A percentile compares a stretch with the other conserved stretches of the same genome.
These are phyloP conservation scores for Exophiala lecanii-corni DNA, from an alignment of 2,329 filamentous ascomycete genomes.

Conservation along the genomic window DNA sequence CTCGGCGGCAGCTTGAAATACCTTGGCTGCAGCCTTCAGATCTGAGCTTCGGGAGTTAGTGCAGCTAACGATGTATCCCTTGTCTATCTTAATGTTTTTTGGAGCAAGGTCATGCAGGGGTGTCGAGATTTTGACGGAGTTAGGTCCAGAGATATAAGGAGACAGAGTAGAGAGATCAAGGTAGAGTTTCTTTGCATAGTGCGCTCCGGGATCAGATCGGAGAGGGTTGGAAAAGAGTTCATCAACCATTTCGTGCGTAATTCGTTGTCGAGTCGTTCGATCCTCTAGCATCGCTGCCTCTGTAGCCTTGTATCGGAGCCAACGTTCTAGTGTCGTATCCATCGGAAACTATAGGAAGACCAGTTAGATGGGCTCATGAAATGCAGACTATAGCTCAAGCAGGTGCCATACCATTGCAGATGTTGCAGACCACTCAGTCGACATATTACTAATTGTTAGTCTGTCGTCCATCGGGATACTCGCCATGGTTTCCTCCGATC, in stretches of 20 bases:
- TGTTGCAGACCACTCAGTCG: slow-evolving; percentile 31
- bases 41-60: slow-evolving; percentile 83
- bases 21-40: slow-evolving; percentile 72
- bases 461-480: slow-evolving; percentile 69
- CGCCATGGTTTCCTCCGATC: slow-evolving; percentile 69
- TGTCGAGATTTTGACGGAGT: slow-evolving; percentile 82
- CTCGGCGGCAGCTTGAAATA: slow-evolving; percentile 72
- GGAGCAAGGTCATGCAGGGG: slow-evolving; percentile 68
- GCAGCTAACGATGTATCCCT: slow-evolving; percentile 84
- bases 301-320: slow-evolving; percentile 74
- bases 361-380: slow-evolving; percentile 35
- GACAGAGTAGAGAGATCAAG: slow-evolving; percentile 78
- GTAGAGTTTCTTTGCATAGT: slow-evolving; percentile 78
- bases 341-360: slow-evolving; percentile 75
- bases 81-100: slow-evolving; percentile 72
- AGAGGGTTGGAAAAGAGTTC: slow-evolving; percentile 64
- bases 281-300: slow-evolving; percentile 56
- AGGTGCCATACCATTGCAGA: slow-evolving; percentile 28
- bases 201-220: slow-evolving; percentile 68
- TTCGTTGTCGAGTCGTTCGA: slow-evolving; percentile 51
- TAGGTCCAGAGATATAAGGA: slow-evolving; percentile 80
- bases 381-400: background rate
- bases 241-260: slow-evolving; percentile 70
- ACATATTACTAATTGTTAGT: slow-evolving; percentile 51
- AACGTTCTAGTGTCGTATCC: slow-evolving; percentile 64